Evolutionary conservation across 2,329 filamentous ascomycete genomes (phyloP).

Genomic region (Alternaria sp.): DNA sequence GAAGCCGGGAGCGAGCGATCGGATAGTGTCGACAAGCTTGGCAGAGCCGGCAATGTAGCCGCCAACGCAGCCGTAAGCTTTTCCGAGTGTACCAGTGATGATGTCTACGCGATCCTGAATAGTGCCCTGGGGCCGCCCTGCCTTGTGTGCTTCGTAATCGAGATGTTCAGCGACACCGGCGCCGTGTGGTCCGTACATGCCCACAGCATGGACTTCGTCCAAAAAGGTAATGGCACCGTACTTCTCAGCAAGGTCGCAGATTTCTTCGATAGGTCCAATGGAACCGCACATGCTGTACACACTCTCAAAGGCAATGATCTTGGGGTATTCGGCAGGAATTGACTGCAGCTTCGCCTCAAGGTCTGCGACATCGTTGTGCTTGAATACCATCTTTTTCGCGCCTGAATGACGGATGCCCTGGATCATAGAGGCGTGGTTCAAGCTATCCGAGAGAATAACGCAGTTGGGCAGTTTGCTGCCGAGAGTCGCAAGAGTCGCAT

Average conservation of each 20-base stretch:
- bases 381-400: constrained; percentile 97
- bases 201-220: constrained; percentile 98
- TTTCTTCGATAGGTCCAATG: constrained; percentile 92
- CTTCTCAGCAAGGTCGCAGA: constrained; percentile 95
- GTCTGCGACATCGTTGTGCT: constrained; percentile 95
- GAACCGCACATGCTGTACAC: constrained; percentile 99
- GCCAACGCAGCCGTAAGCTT: constrained; percentile 96
- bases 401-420: constrained; percentile 98
- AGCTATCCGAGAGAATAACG: constrained; percentile 94
- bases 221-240: constrained; percentile 97
- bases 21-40: constrained; percentile 88
- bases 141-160: constrained; percentile 85
- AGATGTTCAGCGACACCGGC: constrained; percentile 97
- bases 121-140: constrained; percentile 78
- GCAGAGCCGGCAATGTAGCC: constrained; percentile 94
- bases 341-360: constrained; percentile 91
- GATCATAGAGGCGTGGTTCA: constrained; percentile 99
- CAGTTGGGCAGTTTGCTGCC: constrained; percentile 96
- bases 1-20: constrained; percentile 94
- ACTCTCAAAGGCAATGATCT: constrained; percentile 98
- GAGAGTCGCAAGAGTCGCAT: constrained; percentile 94
- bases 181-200: constrained; percentile 97
- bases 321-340: constrained; percentile 83
- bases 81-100: constrained; percentile 95
- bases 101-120: constrained; percentile 97